A percentile compares a stretch with the other conserved stretches of the same genome.
These are phyloP conservation scores for Beta macrorhiza DNA, from an alignment of 179 eudicot species.

Conservation along the genomic window DNA sequence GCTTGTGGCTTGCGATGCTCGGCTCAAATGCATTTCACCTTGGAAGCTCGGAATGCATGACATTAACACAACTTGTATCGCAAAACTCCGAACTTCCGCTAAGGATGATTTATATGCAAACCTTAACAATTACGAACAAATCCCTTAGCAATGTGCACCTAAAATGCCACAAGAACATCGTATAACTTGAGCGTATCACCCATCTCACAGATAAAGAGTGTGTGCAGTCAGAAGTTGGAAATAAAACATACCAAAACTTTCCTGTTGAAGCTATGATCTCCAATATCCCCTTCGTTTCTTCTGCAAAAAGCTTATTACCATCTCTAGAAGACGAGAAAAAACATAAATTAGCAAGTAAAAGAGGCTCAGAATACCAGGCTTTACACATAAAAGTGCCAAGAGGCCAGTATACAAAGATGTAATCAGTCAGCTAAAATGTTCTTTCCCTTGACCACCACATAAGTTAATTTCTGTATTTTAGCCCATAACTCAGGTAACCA, in stretches of 20 bases:
- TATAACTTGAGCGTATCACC: no score
- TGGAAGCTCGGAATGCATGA: no score
- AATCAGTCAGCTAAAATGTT: no score
- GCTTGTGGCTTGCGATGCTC: no score
- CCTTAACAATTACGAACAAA: no score
- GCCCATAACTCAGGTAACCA: not conserved
- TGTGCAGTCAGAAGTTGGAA: not conserved
- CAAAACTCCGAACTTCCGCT: no score
- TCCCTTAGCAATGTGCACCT: no score
- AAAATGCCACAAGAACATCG: no score
- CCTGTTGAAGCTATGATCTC: conserved; percentile 60
- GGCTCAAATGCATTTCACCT: no score
- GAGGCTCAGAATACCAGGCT: not conserved
- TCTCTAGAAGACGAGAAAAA: conserved; percentile 32
- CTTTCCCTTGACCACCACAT: not conserved
- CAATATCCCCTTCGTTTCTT: conserved; percentile 45
- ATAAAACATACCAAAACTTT: conserved; percentile 53
- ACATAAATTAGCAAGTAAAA: not conserved
- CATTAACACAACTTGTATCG: no score
- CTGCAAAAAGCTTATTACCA: conserved; percentile 39
- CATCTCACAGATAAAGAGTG: not conserved
- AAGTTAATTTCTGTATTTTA: not conserved
- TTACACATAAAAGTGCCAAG: not conserved
- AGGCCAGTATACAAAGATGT: not conserved
- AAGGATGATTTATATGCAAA: no score